phyloP scores from a whole-genome alignment of 164 flowering plant species.

The Akebia trifoliata region DNA sequence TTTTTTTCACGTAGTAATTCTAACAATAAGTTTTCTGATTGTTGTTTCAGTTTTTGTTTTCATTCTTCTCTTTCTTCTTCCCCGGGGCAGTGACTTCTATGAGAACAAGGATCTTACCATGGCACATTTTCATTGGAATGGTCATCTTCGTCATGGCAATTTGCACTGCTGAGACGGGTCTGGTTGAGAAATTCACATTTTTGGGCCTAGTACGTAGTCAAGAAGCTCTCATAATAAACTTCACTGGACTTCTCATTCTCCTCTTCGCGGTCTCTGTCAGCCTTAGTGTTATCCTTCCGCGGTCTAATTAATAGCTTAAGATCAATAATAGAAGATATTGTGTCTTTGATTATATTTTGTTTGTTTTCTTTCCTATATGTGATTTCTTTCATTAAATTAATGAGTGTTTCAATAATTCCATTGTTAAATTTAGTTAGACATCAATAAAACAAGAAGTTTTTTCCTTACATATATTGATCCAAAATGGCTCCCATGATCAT shows the following conservation, averaged over 20 bases:
- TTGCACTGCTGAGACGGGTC: constrained; percentile 41
- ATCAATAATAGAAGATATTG: too few relatives aligned
- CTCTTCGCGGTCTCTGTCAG: constrained; percentile 45
- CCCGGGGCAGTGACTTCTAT: constrained; percentile 34
- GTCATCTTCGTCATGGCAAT: constrained; percentile 49
- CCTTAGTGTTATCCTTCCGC: constrained; percentile 40
- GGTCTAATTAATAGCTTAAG: constrained; percentile 12
- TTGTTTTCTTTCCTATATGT: too few relatives aligned
- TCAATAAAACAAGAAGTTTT: too few relatives aligned
- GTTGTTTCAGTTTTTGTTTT: constrained; percentile 42
- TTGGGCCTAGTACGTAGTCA: constrained; percentile 14
- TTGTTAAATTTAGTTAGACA: too few relatives aligned
- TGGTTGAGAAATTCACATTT: constrained; percentile 27
- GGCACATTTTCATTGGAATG: constrained; percentile 55
- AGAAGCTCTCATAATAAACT: constrained; percentile 53
- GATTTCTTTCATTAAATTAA: too few relatives aligned
- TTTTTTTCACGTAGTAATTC: too few relatives aligned
- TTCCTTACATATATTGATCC: too few relatives aligned
- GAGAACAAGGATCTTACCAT: constrained; percentile 44
- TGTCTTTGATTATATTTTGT: too few relatives aligned
- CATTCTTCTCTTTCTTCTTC: constrained; percentile 41
- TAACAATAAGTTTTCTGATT: not conserved
- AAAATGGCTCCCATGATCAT: too few relatives aligned
- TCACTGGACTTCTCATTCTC: constrained; percentile 56
- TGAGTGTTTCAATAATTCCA: too few relatives aligned